Percentiles rank a stretch among this genome's conserved stretches.
These are phyloP conservation scores for Catharanthus roseus DNA, from an alignment of 257 asterid genomes.

Conservation along the genomic window DNA sequence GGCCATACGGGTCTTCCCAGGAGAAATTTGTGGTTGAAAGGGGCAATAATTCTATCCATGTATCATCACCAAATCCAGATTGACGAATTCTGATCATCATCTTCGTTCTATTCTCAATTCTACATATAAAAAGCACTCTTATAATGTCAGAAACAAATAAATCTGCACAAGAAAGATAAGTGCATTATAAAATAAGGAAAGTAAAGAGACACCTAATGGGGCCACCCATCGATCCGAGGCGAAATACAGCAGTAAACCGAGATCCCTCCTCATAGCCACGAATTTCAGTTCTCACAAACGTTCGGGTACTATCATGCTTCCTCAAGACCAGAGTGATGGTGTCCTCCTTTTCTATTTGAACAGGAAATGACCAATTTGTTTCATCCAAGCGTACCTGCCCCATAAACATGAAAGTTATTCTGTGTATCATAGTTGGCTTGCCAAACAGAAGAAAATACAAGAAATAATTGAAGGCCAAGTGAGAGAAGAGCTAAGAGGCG, in stretches of 20 bases:
- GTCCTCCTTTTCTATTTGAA: constrained; percentile 84
- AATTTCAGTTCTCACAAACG: constrained; percentile 65
- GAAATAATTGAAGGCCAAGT: neutral
- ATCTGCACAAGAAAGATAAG: neutral
- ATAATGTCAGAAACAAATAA: constrained; percentile 4
- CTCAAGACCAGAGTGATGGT: constrained; percentile 59
- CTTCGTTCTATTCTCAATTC: constrained; percentile 84
- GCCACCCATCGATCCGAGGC: constrained; percentile 76
- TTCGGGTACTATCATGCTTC: constrained; percentile 55
- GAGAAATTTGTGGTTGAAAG: constrained; percentile 71
- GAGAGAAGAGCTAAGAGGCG: neutral
- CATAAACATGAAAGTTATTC: constrained; percentile 14
- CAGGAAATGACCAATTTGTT: constrained; percentile 94
- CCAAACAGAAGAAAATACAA: neutral
- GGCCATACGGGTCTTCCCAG: constrained; percentile 92
- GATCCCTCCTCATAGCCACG: constrained; percentile 99
- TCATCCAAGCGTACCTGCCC: constrained; percentile 69
- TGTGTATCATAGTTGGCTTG: neutral
- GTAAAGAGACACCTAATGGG: constrained; percentile 62
- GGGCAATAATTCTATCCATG: constrained; percentile 65
- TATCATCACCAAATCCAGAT: constrained; percentile 78
- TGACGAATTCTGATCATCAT: constrained; percentile 60
- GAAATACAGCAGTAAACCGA: constrained; percentile 85
- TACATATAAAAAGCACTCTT: constrained; percentile 27
- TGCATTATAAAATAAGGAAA: neutral